Percentiles rank a stretch among this genome's conserved stretches.
Evolutionary conservation across 305 asterid species (phyloP).

Genomic region (Striga hermonthica): DNA sequence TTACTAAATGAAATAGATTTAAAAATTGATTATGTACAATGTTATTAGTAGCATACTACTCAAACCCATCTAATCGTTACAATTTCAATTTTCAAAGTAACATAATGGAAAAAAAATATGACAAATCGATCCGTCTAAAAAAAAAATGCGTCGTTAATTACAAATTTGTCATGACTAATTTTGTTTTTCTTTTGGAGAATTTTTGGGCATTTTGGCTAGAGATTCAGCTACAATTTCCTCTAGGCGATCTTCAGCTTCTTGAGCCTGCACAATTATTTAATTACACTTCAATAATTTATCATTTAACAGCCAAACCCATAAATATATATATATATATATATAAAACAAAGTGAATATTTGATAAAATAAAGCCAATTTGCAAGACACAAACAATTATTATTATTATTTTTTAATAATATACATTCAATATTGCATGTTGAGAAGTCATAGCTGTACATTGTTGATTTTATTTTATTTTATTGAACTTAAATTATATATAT

Average conservation of each 20-base stretch:
- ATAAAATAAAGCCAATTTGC: background rate
- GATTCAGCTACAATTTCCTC: background rate
- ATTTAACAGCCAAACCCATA: background rate
- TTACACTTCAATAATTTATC: background rate
- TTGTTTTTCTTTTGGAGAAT: background rate
- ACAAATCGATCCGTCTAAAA: too few species aligned
- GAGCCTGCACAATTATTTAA: conserved; percentile 8
- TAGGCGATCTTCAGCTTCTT: conserved; percentile 1
- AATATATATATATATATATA: too few species aligned
- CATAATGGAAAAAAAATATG: too few species aligned
- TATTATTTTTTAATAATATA: too few species aligned
- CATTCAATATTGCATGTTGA: too few species aligned
- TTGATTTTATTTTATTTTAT: background rate
- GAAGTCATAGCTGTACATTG: conserved; percentile 23
- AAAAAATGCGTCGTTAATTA: too few species aligned
- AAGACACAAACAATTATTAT: background rate
- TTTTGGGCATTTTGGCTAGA: background rate
- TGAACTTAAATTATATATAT: background rate
- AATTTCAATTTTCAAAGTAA: too few species aligned
- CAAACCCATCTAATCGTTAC: too few species aligned
- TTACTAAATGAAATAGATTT: too few species aligned
- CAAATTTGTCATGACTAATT: background rate
- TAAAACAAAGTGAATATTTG: too few species aligned
- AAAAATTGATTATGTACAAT: too few species aligned
- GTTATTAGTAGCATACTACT: too few species aligned